Percentiles rank a stretch among this genome's conserved stretches.
These are phyloP conservation scores for Phytophthora syringae DNA, from an alignment of 352 stramenopile species.

Conservation along the genomic window DNA sequence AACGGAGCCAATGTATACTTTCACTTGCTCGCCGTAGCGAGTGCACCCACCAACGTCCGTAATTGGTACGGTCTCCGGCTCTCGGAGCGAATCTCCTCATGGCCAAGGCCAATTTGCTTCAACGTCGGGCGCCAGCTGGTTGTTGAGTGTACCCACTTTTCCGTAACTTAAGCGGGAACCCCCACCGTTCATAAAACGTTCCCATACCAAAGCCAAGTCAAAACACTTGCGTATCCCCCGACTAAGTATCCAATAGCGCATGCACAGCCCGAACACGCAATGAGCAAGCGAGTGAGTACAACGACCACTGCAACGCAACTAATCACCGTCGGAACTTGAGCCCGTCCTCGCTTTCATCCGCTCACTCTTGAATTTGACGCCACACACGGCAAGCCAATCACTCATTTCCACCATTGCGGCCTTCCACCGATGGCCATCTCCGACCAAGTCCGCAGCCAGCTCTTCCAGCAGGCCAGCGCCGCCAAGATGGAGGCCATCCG, in stretches of 20 bases:
- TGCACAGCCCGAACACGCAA: not conserved
- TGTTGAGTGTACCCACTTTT: constrained; percentile 18
- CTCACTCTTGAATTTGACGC: constrained; percentile 34
- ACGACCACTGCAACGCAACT: constrained; percentile 1
- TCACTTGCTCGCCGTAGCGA: constrained; percentile 5
- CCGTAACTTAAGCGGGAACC: constrained; percentile 14
- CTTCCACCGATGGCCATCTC: constrained; percentile 54
- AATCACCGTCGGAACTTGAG: constrained; percentile 25
- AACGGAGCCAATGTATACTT: constrained; percentile 1
- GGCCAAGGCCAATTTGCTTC: constrained; percentile 15
- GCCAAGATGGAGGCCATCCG: constrained; percentile 32
- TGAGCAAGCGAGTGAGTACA: constrained; percentile 29
- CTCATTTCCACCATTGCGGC: too few relatives aligned
- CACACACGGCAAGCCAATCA: constrained; percentile 3
- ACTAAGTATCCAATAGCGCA: constrained; percentile 11
- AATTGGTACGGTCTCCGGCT: constrained; percentile 8
- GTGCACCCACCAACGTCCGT: constrained; percentile 18
- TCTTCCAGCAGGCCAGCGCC: constrained; percentile 27
- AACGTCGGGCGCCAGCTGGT: constrained; percentile 6
- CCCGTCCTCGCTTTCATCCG: not conserved
- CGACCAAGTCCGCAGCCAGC: constrained; percentile 40
- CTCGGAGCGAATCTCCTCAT: too few relatives aligned
- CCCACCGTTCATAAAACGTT: not conserved
- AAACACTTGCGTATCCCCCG: not conserved
- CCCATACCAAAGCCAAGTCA: not conserved